Conservation (phyloP, 306 rosid species). For the Dalbergia cultrata region DNA sequence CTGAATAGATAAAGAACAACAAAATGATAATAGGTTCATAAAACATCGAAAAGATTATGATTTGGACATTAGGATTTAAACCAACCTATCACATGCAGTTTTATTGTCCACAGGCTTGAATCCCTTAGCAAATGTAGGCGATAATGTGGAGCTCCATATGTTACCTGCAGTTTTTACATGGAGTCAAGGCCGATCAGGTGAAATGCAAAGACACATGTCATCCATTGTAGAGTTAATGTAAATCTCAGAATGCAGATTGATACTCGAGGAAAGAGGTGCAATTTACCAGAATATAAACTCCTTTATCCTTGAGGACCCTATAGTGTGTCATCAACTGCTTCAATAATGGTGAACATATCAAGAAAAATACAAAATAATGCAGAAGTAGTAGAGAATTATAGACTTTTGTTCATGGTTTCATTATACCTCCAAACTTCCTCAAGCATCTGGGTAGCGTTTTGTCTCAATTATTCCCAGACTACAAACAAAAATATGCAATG, state of each 20-base stretch:
- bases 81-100: constrained; percentile 93
- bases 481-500: constrained; percentile 44
- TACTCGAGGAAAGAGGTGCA: constrained; percentile 26
- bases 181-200: constrained; percentile 32
- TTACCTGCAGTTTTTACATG: constrained; percentile 63
- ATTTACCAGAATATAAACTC: constrained; percentile 91
- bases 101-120: constrained; percentile 70
- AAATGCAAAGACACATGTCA: constrained; percentile 33
- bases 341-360: constrained; percentile 87
- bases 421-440: constrained; percentile 87
- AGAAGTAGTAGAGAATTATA: constrained; percentile 36
- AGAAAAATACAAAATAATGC: constrained; percentile 51
- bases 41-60: constrained; percentile 16
- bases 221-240: constrained; percentile 20
- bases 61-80: constrained; percentile 33
- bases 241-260: constrained; percentile 21
- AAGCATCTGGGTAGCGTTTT: constrained; percentile 82
- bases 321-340: constrained; percentile 94
- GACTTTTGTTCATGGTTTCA: constrained; percentile 48
- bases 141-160: constrained; percentile 84
- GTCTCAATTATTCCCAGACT: constrained; percentile 80
- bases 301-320: constrained; percentile 94
- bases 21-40: constrained; percentile 9
- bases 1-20: background rate
- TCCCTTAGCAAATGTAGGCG: constrained; percentile 70